Evolutionary conservation across 73 alveolate species (phyloP).

Genomic region (Halteria grandinella): DNA sequence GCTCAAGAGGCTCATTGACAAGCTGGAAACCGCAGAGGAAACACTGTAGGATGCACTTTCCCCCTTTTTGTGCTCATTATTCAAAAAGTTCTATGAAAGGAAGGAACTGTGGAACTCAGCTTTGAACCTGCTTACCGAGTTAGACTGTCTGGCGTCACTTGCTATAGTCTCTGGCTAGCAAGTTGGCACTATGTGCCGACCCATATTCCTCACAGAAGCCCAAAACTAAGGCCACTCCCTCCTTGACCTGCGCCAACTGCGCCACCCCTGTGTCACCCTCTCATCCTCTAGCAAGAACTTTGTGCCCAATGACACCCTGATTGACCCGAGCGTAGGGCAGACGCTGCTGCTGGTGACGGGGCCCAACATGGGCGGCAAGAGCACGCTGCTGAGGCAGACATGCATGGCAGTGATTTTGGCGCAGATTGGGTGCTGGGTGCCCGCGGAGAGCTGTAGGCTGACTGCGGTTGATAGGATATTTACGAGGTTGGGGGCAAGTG

Average conservation of each 20-base stretch:
- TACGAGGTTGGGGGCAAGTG: slow-evolving; percentile 77
- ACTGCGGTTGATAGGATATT: slow-evolving; percentile 90
- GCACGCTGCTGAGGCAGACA: slow-evolving; percentile 88
- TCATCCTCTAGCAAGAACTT: slow-evolving; percentile 45
- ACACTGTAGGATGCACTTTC: slow-evolving; percentile 57
- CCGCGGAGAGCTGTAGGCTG: slow-evolving; percentile 62
- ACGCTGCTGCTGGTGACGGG: slow-evolving; percentile 87
- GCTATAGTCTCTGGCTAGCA: slow-evolving; percentile 62
- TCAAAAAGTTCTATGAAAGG: slow-evolving; percentile 63
- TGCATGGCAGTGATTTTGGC: slow-evolving; percentile 93
- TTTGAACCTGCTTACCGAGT: slow-evolving; percentile 59
- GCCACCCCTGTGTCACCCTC: slow-evolving; percentile 61
- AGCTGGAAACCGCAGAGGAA: slow-evolving; percentile 77
- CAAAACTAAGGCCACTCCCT: slow-evolving; percentile 43
- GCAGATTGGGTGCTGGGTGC: slow-evolving; percentile 85
- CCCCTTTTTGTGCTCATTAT: slow-evolving; percentile 75
- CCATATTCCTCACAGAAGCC: slow-evolving; percentile 52
- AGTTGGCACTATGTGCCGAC: slow-evolving; percentile 64
- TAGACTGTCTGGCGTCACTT: slow-evolving; percentile 72
- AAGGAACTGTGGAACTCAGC: slow-evolving; percentile 64
- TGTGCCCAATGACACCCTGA: slow-evolving; percentile 55
- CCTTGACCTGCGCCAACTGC: slow-evolving; percentile 20
- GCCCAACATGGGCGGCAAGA: slow-evolving; percentile 98
- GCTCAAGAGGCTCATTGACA: slow-evolving; percentile 60
- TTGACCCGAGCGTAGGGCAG: slow-evolving; percentile 17